Conservation (phyloP, 495 filamentous ascomycete genomes). For the Cryomyces antarcticus region DNA sequence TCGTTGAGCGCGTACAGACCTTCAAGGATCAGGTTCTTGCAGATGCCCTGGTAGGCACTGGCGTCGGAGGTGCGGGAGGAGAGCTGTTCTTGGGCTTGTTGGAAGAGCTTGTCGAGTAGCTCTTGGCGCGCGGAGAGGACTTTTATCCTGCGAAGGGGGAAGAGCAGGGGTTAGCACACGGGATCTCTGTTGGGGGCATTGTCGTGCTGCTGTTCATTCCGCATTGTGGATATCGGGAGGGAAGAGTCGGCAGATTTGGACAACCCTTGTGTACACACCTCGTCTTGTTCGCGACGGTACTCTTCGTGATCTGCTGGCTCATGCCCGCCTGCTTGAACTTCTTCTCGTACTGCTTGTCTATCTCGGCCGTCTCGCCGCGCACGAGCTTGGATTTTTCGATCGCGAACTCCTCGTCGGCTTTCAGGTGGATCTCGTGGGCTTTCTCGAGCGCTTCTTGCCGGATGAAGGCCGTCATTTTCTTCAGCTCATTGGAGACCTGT, state of each 20-base stretch:
- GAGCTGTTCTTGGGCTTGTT: constrained; percentile 49
- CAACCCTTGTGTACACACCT: constrained; percentile 19
- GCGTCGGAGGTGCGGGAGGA: constrained; percentile 40
- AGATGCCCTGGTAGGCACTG: constrained; percentile 46
- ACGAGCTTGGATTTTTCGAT: constrained; percentile 98
- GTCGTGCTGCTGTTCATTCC: too few relatives aligned
- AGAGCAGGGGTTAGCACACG: too few relatives aligned
- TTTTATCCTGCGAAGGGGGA: constrained; percentile 24
- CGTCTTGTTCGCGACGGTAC: constrained; percentile 86
- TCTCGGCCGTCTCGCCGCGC: constrained; percentile 75
- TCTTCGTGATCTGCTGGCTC: constrained; percentile 91
- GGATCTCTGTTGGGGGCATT: too few relatives aligned
- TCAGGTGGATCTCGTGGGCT: constrained; percentile 86
- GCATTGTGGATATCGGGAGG: too few relatives aligned
- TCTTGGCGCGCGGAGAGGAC: constrained; percentile 73
- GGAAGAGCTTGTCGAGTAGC: constrained; percentile 81
- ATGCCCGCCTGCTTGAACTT: constrained; percentile 94
- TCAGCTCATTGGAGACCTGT: constrained; percentile 84
- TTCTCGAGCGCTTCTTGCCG: constrained; percentile 94
- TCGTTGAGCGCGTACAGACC: constrained; percentile 77
- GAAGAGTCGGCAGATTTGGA: too few relatives aligned
- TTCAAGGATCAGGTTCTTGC: constrained; percentile 71
- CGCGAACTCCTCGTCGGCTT: constrained; percentile 94
- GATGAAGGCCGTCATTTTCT: constrained; percentile 99
- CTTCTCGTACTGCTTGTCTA: constrained; percentile 85